Evolutionary conservation across 495 filamentous ascomycete species (phyloP), one percentile per base, ranked within the genome.

Genomic region (Penicillium salamii): DNA sequence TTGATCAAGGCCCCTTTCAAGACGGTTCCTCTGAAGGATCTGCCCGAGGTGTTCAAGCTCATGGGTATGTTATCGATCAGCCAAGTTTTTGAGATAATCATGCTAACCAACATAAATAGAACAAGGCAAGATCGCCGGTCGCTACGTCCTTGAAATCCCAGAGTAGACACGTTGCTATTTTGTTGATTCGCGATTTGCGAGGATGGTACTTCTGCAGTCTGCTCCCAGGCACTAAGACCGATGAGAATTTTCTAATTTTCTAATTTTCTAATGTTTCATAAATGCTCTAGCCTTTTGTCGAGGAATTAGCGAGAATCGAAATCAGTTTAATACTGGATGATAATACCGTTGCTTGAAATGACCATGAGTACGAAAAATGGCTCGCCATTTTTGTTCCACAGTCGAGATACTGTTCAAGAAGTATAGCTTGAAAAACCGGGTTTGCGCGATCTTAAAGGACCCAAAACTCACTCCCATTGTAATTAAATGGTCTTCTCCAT

Each of bases 1-100:
- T 63, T 93, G 53, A 89, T 97, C 78, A 85, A 89, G 50, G 84
- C 84, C 1, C 92, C 91, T 0, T 92, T 82, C 78, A 93, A 96
- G 84, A 80, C 78, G 26, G 81, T 84, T 41, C 89, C 89, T 1
- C 69, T 97, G 53, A 80, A 80, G 57, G 78, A 96, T 62, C 72
- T 97, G 24, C 78, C 85, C 18, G 78, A 85, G 54, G 84, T 95
- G 11, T 95, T 86, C 54, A 75, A 88, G 37, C 42, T 88, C 47
- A 89, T 90, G 85, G 65, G 72, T 75, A 54, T 17, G 69, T 63
- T n/a, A 39, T 12, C 3, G 1, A 2, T 38, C 7, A 15, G 40
- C 17, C 9, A 11, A 35, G 18, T 32, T 11, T 11, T 21, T 9
- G 19, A n/a, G 14, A 8, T 28, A 14, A 15, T 11, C 13, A 31